Percentiles rank a stretch among this genome's conserved stretches.
These are phyloP conservation scores for Ophiostoma novo-ulmi DNA, from an alignment of 2,329 filamentous ascomycete species.

Conservation along the genomic window DNA sequence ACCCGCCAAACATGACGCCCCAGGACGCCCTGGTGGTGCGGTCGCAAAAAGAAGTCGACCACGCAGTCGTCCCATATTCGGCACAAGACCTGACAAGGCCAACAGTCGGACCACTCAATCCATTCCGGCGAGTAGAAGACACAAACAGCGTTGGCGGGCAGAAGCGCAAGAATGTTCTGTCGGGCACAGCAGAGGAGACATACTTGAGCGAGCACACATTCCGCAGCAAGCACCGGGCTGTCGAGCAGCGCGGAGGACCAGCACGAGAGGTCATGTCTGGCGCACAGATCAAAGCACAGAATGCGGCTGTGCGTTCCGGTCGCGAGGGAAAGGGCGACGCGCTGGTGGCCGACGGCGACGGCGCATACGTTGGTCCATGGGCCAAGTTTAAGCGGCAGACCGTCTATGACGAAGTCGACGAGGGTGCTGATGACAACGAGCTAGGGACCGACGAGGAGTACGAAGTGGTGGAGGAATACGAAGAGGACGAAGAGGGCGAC, in stretches of 20 bases:
- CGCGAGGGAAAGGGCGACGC: slow-evolving; percentile 82
- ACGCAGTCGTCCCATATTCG: slow-evolving; percentile 61
- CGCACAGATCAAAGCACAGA: slow-evolving; percentile 62
- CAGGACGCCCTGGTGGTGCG: slow-evolving; percentile 59
- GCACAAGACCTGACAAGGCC: slow-evolving; percentile 66
- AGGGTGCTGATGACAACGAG: slow-evolving; percentile 64
- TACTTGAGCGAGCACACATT: slow-evolving; percentile 89
- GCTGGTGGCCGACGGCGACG: slow-evolving; percentile 76
- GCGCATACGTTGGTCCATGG: slow-evolving; percentile 92
- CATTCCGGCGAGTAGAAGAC: slow-evolving; percentile 54
- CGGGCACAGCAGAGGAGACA: slow-evolving; percentile 82
- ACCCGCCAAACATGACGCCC: slow-evolving; percentile 61
- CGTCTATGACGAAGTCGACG: slow-evolving; percentile 72
- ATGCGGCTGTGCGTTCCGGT: slow-evolving; percentile 62
- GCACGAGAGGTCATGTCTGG: slow-evolving; percentile 53
- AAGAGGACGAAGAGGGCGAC: slow-evolving; percentile 64
- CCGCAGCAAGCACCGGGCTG: slow-evolving; percentile 76
- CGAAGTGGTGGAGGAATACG: slow-evolving; percentile 71
- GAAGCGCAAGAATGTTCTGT: slow-evolving; percentile 77
- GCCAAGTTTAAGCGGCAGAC: slow-evolving; percentile 66
- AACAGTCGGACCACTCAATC: slow-evolving; percentile 64
- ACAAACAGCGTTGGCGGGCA: slow-evolving; percentile 34
- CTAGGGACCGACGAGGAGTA: slow-evolving; percentile 58
- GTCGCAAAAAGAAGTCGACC: slow-evolving; percentile 50
- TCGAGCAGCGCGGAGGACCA: slow-evolving; percentile 61